Percentiles rank a stretch among this genome's conserved stretches.
phyloP scores from a whole-genome alignment of 2,329 filamentous ascomycete genomes.

The Dryadomyces sulphureus region DNA sequence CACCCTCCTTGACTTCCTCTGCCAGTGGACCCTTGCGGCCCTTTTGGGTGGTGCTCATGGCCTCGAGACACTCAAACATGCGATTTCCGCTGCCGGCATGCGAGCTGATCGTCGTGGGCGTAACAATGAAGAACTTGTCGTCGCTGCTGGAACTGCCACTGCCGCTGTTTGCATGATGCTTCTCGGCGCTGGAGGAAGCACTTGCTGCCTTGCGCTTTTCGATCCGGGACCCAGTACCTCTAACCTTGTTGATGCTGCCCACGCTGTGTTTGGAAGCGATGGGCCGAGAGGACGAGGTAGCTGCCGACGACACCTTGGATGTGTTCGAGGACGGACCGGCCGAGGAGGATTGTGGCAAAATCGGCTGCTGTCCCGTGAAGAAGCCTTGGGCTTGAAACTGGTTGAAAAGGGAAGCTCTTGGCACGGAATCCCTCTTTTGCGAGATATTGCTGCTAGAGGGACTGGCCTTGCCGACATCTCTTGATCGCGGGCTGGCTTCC shows the following conservation, averaged over 20 bases:
- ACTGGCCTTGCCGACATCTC: slow-evolving; percentile 15
- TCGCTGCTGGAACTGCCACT: slow-evolving; percentile 12
- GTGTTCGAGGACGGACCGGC: neutral
- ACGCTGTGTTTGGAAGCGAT: neutral
- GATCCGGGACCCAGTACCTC: slow-evolving; percentile 22
- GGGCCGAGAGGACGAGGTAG: slow-evolving; percentile 1
- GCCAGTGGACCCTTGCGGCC: slow-evolving; percentile 42
- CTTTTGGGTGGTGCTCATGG: slow-evolving; percentile 34
- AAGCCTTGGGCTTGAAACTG: neutral
- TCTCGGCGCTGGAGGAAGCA: slow-evolving; percentile 6
- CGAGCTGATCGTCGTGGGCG: slow-evolving; percentile 36
- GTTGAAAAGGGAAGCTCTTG: slow-evolving; percentile 1
- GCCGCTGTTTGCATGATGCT: slow-evolving; percentile 5
- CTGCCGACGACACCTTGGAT: neutral
- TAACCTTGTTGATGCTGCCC: slow-evolving; percentile 26
- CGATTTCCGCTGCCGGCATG: slow-evolving; percentile 27
- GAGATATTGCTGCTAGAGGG: slow-evolving; percentile 7
- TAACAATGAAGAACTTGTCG: slow-evolving; percentile 40
- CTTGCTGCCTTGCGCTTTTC: slow-evolving; percentile 26
- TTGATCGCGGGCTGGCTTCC: slow-evolving; percentile 18
- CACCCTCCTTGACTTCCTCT: slow-evolving; percentile 37
- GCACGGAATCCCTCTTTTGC: neutral
- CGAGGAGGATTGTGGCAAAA: neutral
- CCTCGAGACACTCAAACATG: slow-evolving; percentile 40
- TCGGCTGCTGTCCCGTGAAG: neutral